Evolutionary conservation across 495 filamentous ascomycete species (phyloP).

Genomic region (Penicillium dipodomyicola): DNA sequence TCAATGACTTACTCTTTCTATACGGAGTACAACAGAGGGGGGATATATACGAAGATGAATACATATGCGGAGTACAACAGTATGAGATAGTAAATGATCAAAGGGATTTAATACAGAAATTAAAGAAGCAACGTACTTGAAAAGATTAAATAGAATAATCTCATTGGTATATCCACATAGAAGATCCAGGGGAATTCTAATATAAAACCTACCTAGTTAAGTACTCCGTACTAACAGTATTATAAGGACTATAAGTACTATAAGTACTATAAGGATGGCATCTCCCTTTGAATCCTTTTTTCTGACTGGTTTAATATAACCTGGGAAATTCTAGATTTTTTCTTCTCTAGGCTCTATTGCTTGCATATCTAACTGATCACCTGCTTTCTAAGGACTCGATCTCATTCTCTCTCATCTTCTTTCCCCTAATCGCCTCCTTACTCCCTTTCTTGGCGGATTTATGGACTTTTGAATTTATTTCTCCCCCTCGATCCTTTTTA

Average conservation of each 20-base stretch:
- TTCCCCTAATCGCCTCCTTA: conserved; percentile 18
- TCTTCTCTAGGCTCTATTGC: too few species aligned
- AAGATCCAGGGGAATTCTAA: neutral
- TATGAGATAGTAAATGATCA: too few species aligned
- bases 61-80: too few species aligned
- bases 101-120: neutral
- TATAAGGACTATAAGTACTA: neutral
- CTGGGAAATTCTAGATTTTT: too few species aligned
- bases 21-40: too few species aligned
- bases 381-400: neutral
- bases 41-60: too few species aligned
- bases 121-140: neutral
- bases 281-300: neutral
- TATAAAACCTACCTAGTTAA: conserved; percentile 1
- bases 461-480: conserved; percentile 20
- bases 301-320: neutral
- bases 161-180: conserved; percentile 3
- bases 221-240: too few species aligned
- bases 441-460: conserved; percentile 27
- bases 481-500: conserved; percentile 11
- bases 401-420: neutral
- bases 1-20: too few species aligned
- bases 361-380: conserved; percentile 3
- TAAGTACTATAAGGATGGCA: conserved; percentile 3
- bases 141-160: neutral